Evolutionary conservation across 2,329 filamentous ascomycete genomes (phyloP).

Genomic region (Esteya vermicola): DNA sequence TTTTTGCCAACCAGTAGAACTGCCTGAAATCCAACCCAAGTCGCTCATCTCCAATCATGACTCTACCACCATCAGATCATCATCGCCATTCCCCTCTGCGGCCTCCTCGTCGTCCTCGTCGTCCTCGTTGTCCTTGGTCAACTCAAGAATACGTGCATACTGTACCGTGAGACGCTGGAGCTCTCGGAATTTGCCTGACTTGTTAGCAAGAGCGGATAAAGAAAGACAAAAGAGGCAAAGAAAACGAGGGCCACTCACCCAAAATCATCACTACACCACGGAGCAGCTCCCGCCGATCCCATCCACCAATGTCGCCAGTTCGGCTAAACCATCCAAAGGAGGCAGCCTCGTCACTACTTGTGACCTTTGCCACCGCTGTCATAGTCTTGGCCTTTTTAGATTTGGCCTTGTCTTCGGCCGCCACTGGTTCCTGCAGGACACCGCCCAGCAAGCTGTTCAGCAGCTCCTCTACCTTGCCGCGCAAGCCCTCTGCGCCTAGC

Average conservation of each 20-base stretch:
- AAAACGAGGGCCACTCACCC: constrained; percentile 50
- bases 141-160: constrained; percentile 70
- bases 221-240: background rate
- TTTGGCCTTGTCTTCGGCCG: background rate
- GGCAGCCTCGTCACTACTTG: constrained; percentile 15
- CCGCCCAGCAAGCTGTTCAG: constrained; percentile 70
- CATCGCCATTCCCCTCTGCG: too few species aligned
- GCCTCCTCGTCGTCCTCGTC: background rate
- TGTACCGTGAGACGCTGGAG: constrained; percentile 89
- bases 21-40: background rate
- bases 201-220: constrained; percentile 15
- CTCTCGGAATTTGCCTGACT: constrained; percentile 80
- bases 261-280: constrained; percentile 87
- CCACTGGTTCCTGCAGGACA: constrained; percentile 42
- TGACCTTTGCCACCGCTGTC: too few species aligned
- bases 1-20: too few species aligned
- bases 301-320: constrained; percentile 69
- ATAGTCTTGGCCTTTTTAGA: too few species aligned
- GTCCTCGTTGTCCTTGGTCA: constrained; percentile 34
- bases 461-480: constrained; percentile 84
- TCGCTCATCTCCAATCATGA: constrained; percentile 1
- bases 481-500: constrained; percentile 75
- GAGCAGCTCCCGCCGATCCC: constrained; percentile 74
- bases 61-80: constrained; percentile 10
- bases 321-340: constrained; percentile 47